Evolutionary conservation across 257 asterid species (phyloP).

Genomic region (Plantago elongata): DNA sequence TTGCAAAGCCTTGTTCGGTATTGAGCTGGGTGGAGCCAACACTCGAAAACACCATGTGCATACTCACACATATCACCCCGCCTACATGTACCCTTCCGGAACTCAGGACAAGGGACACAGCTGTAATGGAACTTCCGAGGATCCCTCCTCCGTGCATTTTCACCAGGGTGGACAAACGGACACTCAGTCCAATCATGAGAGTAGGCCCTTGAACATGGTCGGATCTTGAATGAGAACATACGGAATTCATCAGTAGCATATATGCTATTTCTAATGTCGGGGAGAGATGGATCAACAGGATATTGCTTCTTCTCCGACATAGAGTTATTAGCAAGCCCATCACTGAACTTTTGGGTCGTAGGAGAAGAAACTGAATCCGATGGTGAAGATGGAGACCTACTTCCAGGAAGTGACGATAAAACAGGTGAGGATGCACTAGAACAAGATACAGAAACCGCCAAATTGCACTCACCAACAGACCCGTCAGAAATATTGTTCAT

Average conservation of each 20-base stretch:
- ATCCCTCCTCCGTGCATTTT: slow-evolving; percentile 92
- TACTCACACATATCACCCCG: slow-evolving; percentile 99
- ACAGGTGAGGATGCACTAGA: slow-evolving; percentile 61
- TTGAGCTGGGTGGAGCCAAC: slow-evolving; percentile 99
- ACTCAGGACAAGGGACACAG: slow-evolving; percentile 98
- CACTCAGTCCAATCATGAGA: slow-evolving; percentile 99
- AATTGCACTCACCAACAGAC: slow-evolving; percentile 43
- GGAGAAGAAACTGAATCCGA: slow-evolving; percentile 48
- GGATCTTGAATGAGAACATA: slow-evolving; percentile 84
- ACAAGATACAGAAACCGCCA: slow-evolving; percentile 32
- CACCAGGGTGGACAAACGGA: slow-evolving; percentile 97
- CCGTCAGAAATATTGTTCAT: slow-evolving; percentile 56
- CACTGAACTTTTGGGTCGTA: slow-evolving; percentile 32
- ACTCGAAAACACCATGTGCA: slow-evolving; percentile 97
- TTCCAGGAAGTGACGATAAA: slow-evolving; percentile 44
- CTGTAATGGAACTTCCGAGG: slow-evolving; percentile 91
- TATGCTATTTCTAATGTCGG: slow-evolving; percentile 80
- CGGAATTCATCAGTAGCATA: slow-evolving; percentile 89
- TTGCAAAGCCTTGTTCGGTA: slow-evolving; percentile 83
- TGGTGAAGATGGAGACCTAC: slow-evolving; percentile 68
- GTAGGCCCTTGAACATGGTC: slow-evolving; percentile 97
- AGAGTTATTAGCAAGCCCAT: slow-evolving; percentile 31
- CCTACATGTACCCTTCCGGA: slow-evolving; percentile 86
- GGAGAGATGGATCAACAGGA: slow-evolving; percentile 88
- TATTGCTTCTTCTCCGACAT: slow-evolving; percentile 71